These are phyloP conservation scores for Lachancea sp. DNA, from an alignment of 805 yeast species.

Conservation along the genomic window DNA sequence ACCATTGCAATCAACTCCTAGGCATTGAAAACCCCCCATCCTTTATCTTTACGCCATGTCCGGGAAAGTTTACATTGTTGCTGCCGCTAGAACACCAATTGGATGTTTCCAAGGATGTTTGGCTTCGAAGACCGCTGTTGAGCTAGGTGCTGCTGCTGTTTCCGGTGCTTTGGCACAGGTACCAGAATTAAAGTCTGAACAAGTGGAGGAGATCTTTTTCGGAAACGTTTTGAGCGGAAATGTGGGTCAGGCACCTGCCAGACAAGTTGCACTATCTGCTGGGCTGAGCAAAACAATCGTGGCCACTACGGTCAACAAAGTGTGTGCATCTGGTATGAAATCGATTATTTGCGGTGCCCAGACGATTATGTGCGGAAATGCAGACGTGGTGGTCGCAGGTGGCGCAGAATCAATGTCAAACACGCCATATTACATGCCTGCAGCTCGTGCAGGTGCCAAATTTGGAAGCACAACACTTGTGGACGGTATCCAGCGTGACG, in stretches of 20 bases:
- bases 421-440: constrained; percentile 84
- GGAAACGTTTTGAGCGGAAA: constrained; percentile 93
- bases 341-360: constrained; percentile 88
- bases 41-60: constrained; percentile 15
- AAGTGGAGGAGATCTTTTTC: constrained; percentile 83
- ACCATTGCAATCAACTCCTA: neutral
- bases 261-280: constrained; percentile 91
- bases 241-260: constrained; percentile 95
- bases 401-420: constrained; percentile 98
- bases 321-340: constrained; percentile 95
- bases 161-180: constrained; percentile 79
- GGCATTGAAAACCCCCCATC: neutral
- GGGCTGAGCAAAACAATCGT: constrained; percentile 76
- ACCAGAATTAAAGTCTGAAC: constrained; percentile 65
- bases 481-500: constrained; percentile 91
- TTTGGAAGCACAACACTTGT: constrained; percentile 75
- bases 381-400: constrained; percentile 92
- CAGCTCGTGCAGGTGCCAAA: constrained; percentile 82
- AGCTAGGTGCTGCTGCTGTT: constrained; percentile 89
- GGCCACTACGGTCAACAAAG: constrained; percentile 91
- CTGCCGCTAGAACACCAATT: constrained; percentile 91
- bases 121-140: constrained; percentile 68
- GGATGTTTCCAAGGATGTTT: constrained; percentile 89
- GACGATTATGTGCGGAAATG: constrained; percentile 77
- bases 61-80: constrained; percentile 73